Evolutionary conservation across 1,284 basidiomycete genomes (phyloP), one percentile per base, ranked within the genome.

Genomic region (Irpex rosettiformis): DNA sequence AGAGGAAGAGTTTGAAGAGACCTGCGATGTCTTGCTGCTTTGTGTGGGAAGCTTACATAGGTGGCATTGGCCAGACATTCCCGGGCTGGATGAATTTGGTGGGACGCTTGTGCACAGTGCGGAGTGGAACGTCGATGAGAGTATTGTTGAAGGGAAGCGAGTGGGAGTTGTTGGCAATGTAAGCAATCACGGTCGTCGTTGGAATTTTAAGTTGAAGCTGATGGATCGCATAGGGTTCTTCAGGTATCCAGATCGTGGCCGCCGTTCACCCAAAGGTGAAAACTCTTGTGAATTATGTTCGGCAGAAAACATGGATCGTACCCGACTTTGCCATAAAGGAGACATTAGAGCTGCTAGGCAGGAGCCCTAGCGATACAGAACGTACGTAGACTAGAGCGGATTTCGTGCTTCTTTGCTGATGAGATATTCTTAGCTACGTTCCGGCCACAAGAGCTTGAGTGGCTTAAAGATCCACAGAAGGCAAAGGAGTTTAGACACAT

Each of bases 201-300:
- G n/a, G n/a, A n/a, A n/a, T n/a, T n/a, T n/a, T n/a, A n/a, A n/a
- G n/a, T n/a, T n/a, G n/a, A n/a, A n/a, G n/a, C n/a, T n/a, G n/a
- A n/a, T n/a, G n/a, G n/a, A n/a, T n/a, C n/a, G n/a, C n/a, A n/a
- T 56, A 85, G 84, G 85, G 86, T 1, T 86, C 84, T 1, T 83
- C 83, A 16, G 83, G 81, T 1, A 77, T 88, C 25, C 86, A 88
- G 64, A 78, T 86, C 11, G 80, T 87, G 0, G 77, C 86, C 0
- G 77, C 83, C 2, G 69, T 88, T 10, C 84, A 85, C 62, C 77
- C 80, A 1, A 75, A 74, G 57, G 84, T 85, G 4, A 69, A 72
- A 53, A 75, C 77, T 58, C 59, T 88, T 27, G 71, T 74, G 42
- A 85, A 85, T 67, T 87, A 80, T 64, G 85, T 84, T 33, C 78